A percentile compares a stretch with the other conserved stretches of the same genome.
Evolutionary conservation across 805 yeast genomes (phyloP).

Genomic region (Yamadazyma phyllophila): DNA sequence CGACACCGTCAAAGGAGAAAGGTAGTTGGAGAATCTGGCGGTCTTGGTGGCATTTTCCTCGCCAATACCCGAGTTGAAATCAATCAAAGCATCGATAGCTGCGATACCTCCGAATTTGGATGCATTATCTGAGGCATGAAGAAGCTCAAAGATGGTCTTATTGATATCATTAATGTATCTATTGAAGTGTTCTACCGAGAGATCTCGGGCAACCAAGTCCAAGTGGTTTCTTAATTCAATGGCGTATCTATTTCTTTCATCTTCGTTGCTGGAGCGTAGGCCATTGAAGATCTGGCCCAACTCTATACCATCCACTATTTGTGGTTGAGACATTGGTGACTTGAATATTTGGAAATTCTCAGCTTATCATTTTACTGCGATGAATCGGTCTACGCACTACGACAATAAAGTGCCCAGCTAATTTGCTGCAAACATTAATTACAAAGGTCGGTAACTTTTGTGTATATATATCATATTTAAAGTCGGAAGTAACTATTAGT

Average conservation of each 20-base stretch:
- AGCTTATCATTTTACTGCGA: slow-evolving; percentile 4
- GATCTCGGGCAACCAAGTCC: slow-evolving; percentile 72
- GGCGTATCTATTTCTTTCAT: slow-evolving; percentile 55
- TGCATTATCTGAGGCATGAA: slow-evolving; percentile 67
- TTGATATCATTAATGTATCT: slow-evolving; percentile 82
- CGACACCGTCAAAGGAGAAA: slow-evolving; percentile 75
- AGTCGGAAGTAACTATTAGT: too few relatives aligned
- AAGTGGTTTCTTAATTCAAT: slow-evolving; percentile 68
- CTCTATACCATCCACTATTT: slow-evolving; percentile 47
- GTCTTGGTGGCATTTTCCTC: slow-evolving; percentile 87
- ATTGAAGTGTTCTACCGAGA: slow-evolving; percentile 76
- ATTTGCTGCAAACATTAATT: too few relatives aligned
- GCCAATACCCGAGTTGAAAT: slow-evolving; percentile 69
- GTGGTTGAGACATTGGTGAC: slow-evolving; percentile 25
- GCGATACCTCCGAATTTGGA: slow-evolving; percentile 88
- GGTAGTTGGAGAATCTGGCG: slow-evolving; percentile 85
- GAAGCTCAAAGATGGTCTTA: slow-evolving; percentile 79
- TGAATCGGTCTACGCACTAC: slow-evolving; percentile 1
- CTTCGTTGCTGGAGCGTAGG: slow-evolving; percentile 42
- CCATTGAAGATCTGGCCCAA: slow-evolving; percentile 54
- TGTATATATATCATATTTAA: neutral
- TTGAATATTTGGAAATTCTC: neutral
- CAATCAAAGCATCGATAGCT: slow-evolving; percentile 85
- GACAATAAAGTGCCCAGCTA: neutral
- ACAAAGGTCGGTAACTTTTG: neutral